These are phyloP conservation scores for Leishmania gerbilli DNA, from an alignment of 208 protist species.

Conservation along the genomic window DNA sequence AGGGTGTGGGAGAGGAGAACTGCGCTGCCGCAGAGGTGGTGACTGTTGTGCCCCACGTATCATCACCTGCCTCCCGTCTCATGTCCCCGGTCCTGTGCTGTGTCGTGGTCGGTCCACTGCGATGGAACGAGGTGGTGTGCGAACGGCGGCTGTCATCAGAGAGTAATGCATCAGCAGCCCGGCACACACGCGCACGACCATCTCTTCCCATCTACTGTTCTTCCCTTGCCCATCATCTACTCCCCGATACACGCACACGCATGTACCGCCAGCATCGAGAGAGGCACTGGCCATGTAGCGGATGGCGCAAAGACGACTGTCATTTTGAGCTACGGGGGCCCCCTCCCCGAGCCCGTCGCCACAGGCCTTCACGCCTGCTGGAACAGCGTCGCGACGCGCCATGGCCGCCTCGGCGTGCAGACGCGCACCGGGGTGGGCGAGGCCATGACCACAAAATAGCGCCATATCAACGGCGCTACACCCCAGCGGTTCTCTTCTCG, in stretches of 20 bases:
- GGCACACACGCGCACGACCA: neutral
- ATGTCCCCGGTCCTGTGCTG: neutral
- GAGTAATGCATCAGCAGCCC: neutral
- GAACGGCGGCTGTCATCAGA: neutral
- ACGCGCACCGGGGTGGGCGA: conserved; percentile 37
- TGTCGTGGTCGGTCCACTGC: neutral
- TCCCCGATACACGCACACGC: neutral
- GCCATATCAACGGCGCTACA: conserved; percentile 31
- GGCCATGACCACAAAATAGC: conserved; percentile 35
- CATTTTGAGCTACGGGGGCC: conserved; percentile 6
- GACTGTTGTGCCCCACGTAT: neutral
- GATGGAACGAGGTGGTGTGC: neutral
- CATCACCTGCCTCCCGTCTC: neutral
- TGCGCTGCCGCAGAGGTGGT: neutral
- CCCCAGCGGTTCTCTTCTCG: conserved; percentile 17
- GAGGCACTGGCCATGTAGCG: neutral
- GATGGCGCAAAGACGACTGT: neutral
- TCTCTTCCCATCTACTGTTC: neutral
- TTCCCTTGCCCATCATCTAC: neutral
- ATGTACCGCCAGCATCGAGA: neutral
- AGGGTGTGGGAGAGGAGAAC: neutral
- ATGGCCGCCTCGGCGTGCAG: conserved; percentile 51
- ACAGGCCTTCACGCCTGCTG: conserved; percentile 29
- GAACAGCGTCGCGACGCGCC: conserved; percentile 39
- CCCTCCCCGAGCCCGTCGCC: conserved; percentile 20